Percentiles rank a stretch among this genome's conserved stretches.
Conservation (phyloP, 2,329 filamentous ascomycete genomes). For the Diaporthe destruens region DNA sequence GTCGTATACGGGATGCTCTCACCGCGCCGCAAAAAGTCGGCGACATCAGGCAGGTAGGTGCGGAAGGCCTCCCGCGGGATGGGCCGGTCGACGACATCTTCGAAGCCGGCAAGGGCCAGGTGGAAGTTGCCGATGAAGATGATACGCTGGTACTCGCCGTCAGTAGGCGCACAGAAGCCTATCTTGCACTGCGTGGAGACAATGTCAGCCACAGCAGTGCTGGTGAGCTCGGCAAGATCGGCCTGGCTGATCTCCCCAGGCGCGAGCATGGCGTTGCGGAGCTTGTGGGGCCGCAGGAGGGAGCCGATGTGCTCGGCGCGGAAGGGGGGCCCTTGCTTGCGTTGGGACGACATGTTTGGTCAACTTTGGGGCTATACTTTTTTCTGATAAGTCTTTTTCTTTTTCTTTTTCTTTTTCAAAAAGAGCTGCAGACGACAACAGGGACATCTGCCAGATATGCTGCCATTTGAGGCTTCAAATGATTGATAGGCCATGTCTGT, state of each 20-base stretch:
- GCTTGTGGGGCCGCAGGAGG: slow-evolving; percentile 31
- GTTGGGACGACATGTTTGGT: background rate
- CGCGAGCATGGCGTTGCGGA: slow-evolving; percentile 5
- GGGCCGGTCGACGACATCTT: slow-evolving; percentile 6
- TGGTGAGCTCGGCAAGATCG: slow-evolving; percentile 8
- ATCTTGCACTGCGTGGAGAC: slow-evolving; percentile 18
- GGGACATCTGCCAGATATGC: too few relatives aligned
- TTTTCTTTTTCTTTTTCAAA: too few relatives aligned
- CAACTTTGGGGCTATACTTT: too few relatives aligned
- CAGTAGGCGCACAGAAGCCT: background rate
- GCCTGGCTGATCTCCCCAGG: slow-evolving; percentile 3
- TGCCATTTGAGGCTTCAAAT: too few relatives aligned
- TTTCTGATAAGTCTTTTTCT: too few relatives aligned
- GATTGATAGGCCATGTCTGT: too few relatives aligned
- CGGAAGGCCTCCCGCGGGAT: slow-evolving; percentile 31
- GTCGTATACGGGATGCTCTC: slow-evolving; percentile 10
- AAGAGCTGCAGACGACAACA: too few relatives aligned
- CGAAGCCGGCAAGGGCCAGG: slow-evolving; percentile 32
- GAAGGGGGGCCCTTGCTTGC: slow-evolving; percentile 19
- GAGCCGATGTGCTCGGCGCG: slow-evolving; percentile 38
- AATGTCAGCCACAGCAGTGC: slow-evolving; percentile 16
- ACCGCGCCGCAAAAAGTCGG: slow-evolving; percentile 13
- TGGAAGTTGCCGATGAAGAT: slow-evolving; percentile 38
- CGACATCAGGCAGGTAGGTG: slow-evolving; percentile 21
- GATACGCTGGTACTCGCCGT: slow-evolving; percentile 35